Conservation (phyloP, 495 filamentous ascomycete species). For the Aspergillus coremiiformis region DNA sequence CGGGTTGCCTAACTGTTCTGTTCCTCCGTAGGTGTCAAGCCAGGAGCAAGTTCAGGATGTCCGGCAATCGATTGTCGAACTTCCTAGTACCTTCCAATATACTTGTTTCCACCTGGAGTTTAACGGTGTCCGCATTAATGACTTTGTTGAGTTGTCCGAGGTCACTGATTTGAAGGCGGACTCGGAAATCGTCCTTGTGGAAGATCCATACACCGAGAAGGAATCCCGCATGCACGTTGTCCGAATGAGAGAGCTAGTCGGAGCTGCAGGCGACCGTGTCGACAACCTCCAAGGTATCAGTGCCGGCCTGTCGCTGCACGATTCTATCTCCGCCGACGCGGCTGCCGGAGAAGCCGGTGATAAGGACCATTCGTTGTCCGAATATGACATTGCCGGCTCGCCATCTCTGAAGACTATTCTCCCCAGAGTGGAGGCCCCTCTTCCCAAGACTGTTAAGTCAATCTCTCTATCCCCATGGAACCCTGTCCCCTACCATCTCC, state of each 20-base stretch:
- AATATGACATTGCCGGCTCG: slow-evolving; percentile 68
- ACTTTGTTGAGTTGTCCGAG: slow-evolving; percentile 90
- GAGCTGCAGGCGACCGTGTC: slow-evolving; percentile 78
- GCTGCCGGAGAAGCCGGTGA: slow-evolving; percentile 34
- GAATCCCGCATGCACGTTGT: slow-evolving; percentile 93
- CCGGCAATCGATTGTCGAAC: slow-evolving; percentile 90
- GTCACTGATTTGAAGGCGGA: slow-evolving; percentile 68
- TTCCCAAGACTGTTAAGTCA: slow-evolving; percentile 83
- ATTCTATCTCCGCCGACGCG: slow-evolving; percentile 53
- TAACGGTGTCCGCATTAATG: slow-evolving; percentile 78
- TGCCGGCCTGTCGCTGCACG: slow-evolving; percentile 82
- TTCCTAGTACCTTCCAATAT: slow-evolving; percentile 90
- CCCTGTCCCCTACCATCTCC: slow-evolving; percentile 82
- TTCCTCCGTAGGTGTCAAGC: slow-evolving; percentile 61
- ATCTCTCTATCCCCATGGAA: slow-evolving; percentile 92
- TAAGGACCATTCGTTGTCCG: slow-evolving; percentile 49
- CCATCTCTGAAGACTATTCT: slow-evolving; percentile 64
- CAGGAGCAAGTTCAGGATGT: slow-evolving; percentile 97
- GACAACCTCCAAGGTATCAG: slow-evolving; percentile 83
- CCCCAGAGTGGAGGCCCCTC: slow-evolving; percentile 51
- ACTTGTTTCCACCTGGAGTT: slow-evolving; percentile 97
- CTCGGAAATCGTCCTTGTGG: slow-evolving; percentile 71
- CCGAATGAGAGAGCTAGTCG: slow-evolving; percentile 83
- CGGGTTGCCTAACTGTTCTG: slow-evolving; percentile 12
- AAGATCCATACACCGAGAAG: slow-evolving; percentile 98